These are phyloP conservation scores for Schizochytrium sp. DNA, from an alignment of 108 stramenopile species.

Conservation along the genomic window DNA sequence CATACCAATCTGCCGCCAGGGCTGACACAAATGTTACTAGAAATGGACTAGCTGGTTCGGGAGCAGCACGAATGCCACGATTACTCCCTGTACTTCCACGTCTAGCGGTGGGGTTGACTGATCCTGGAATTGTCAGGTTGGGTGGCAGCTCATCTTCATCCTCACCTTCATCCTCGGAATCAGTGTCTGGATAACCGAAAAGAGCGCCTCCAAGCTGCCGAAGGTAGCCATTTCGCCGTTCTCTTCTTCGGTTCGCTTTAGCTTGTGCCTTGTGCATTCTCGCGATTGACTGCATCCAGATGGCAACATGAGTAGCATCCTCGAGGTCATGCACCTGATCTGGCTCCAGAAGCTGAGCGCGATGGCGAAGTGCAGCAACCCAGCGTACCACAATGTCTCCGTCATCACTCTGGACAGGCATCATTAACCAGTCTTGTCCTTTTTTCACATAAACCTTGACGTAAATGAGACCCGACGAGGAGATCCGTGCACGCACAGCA, in stretches of 20 bases:
- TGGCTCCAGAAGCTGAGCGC: conserved; percentile 3
- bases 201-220: neutral
- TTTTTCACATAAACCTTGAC: neutral
- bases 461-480: conserved; percentile 22
- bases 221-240: conserved; percentile 28
- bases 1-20: conserved; percentile 24
- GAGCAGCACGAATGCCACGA: neutral
- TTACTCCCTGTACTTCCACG: no score
- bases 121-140: neutral
- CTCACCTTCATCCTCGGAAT: conserved; percentile 31
- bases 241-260: conserved; percentile 34
- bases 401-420: conserved; percentile 35
- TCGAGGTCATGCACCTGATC: neutral
- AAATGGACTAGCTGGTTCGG: conserved; percentile 27
- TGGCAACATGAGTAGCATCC: neutral
- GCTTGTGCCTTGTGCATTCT: conserved; percentile 42
- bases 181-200: conserved; percentile 48
- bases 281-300: conserved; percentile 28
- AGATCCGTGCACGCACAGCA: conserved; percentile 10
- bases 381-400: conserved; percentile 49
- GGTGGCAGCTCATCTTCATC: neutral
- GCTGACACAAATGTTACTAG: conserved; percentile 47
- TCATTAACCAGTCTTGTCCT: conserved; percentile 39
- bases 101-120: no score
- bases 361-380: conserved; percentile 45